Evolutionary conservation across 441 rosid species (phyloP), one percentile per base, ranked within the genome.

Genomic region (Erodium trifolium): DNA sequence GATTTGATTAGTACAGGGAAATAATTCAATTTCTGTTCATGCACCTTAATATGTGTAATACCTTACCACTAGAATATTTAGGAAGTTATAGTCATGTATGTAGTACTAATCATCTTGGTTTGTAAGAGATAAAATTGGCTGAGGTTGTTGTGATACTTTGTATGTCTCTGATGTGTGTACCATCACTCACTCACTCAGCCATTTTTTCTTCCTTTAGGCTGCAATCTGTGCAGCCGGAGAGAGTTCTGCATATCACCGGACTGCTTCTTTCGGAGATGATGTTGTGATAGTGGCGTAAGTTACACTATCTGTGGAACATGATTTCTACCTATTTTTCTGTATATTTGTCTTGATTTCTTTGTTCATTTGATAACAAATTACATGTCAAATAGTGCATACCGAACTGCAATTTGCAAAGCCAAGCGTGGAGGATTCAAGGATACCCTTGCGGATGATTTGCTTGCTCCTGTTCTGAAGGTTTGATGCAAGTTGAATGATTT

Each of bases 371-470:
- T 35, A 10, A 10, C 34, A 27, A 13, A 17, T 63, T 3, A 72
- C 29, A 34, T 31, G 55, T 39, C 5, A 5, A 39, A 2, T 86
- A 94, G 99, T 29, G 97, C 99, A 0, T 79, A 88, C 75, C 84
- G 99, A 74, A 92, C 98, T 73, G 81, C 99, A 3, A 76, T 87
- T 57, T 94, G 99, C 81, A 92, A 90, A 81, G 72, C 97, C 0
- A 94, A 83, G 76, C 93, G 97, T 4, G 99, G 99, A 1, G 86
- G 85, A 69, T 94, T 92, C 83, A 94, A 92, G 86, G 99, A 94
- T 75, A 94, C 98, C 23, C 80, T 71, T 79, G 87, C 99, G 0
- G 99, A 94, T 81, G 99, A 94, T 83, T 76, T 94, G 18, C 98
- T 94, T 55, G 94, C 98, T 8, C 88, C 97, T 14, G 89, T 94